These are phyloP conservation scores for Pleurotus salmoneostramineus DNA, from an alignment of 768 basidiomycete species.

Conservation along the genomic window DNA sequence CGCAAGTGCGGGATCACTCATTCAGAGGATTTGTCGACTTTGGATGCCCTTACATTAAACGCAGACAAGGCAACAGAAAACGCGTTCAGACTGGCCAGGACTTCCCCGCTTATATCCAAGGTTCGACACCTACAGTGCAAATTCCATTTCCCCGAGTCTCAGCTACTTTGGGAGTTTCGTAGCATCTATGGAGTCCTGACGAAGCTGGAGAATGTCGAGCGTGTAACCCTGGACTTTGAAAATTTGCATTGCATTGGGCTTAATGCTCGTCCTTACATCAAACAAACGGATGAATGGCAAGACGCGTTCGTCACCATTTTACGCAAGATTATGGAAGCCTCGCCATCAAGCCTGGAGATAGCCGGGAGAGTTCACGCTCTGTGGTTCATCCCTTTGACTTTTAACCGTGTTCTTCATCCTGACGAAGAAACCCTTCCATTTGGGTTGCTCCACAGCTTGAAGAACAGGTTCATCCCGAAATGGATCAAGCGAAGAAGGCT, in stretches of 20 bases:
- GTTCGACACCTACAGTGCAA: conserved; percentile 1
- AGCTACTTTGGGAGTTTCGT: conserved; percentile 1
- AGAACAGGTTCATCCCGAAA: neutral
- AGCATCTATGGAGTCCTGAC: neutral
- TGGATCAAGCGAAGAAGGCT: neutral
- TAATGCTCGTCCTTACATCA: neutral
- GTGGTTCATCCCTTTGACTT: neutral
- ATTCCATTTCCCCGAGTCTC: conserved; percentile 2
- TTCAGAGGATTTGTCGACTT: neutral
- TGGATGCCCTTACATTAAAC: neutral
- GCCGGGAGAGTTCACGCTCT: neutral
- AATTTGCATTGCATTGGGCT: neutral
- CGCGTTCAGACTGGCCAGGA: neutral
- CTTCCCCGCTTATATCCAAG: neutral
- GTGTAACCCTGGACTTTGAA: neutral
- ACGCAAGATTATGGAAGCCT: neutral
- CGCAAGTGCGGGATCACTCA: neutral
- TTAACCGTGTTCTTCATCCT: neutral
- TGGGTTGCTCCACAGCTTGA: neutral
- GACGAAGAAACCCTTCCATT: neutral
- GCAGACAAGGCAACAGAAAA: neutral
- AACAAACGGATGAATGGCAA: neutral
- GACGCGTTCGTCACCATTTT: neutral
- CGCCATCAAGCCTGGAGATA: neutral
- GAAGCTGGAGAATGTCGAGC: neutral